A percentile compares a stretch with the other conserved stretches of the same genome.
phyloP scores from a whole-genome alignment of 768 basidiomycete species.

The Chalciporus piperatus region DNA sequence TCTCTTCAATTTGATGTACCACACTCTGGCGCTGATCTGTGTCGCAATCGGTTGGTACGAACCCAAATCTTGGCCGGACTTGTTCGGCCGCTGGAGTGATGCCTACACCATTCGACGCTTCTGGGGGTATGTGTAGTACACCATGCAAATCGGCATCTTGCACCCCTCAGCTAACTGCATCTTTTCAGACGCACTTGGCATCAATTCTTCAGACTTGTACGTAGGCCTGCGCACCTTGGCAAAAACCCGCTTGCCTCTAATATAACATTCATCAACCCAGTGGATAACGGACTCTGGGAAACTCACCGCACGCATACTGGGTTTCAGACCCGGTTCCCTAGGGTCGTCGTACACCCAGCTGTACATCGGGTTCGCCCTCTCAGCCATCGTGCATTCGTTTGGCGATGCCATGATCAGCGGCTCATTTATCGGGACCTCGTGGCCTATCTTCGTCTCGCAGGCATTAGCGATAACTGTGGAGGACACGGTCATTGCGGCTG shows the following conservation, averaged over 20 bases:
- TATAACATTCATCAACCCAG: neutral
- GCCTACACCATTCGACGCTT: conserved; percentile 38
- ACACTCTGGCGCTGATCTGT: neutral
- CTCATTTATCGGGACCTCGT: conserved; percentile 6
- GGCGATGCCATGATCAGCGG: too few relatives aligned
- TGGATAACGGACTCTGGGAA: conserved; percentile 22
- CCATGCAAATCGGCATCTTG: neutral
- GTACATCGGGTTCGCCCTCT: too few relatives aligned
- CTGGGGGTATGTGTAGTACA: conserved; percentile 37
- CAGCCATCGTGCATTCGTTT: too few relatives aligned
- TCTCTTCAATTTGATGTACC: neutral
- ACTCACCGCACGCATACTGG: too few relatives aligned
- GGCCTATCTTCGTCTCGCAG: conserved; percentile 28
- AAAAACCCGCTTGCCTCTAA: neutral
- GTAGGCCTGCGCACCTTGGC: conserved; percentile 1
- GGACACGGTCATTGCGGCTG: conserved; percentile 23
- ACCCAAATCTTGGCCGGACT: conserved; percentile 33
- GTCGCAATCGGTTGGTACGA: conserved; percentile 1
- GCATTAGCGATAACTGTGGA: conserved; percentile 36
- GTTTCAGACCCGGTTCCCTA: too few relatives aligned
- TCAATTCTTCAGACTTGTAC: conserved; percentile 35
- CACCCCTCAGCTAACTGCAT: neutral
- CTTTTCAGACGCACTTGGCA: conserved; percentile 35
- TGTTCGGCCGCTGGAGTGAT: conserved; percentile 34
- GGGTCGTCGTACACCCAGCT: too few relatives aligned